Percentiles rank a stretch among this genome's conserved stretches.
phyloP scores from a whole-genome alignment of 768 basidiomycete species.

The Crassisporium funariophilum region DNA sequence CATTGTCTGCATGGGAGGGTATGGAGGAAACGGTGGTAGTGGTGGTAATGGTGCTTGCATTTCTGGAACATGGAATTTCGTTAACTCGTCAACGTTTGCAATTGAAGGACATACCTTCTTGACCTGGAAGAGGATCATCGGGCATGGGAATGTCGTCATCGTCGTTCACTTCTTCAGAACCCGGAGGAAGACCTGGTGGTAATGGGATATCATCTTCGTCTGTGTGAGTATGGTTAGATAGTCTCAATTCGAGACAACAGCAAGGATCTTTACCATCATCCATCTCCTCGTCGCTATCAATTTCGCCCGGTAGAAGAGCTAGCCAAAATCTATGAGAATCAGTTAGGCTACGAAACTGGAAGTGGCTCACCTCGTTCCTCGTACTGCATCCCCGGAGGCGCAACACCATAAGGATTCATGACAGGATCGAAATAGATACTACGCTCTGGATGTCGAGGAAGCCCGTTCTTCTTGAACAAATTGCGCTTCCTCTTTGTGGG shows the following conservation, averaged over 20 bases:
- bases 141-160: conserved; percentile 93
- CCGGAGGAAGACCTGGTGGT: conserved; percentile 68
- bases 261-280: conserved; percentile 35
- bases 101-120: conserved; percentile 20
- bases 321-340: conserved; percentile 4
- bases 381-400: conserved; percentile 98
- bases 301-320: conserved; percentile 67
- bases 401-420: conserved; percentile 91
- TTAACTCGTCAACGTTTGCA: neutral
- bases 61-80: neutral
- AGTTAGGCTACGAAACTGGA: neutral
- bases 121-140: conserved; percentile 68
- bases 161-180: conserved; percentile 49
- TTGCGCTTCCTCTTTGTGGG: conserved; percentile 58
- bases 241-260: neutral
- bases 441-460: conserved; percentile 87
- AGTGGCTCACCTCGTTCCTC: conserved; percentile 74
- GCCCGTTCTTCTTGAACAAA: conserved; percentile 79
- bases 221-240: conserved; percentile 13
- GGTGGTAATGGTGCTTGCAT: conserved; percentile 6
- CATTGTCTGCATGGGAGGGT: conserved; percentile 16
- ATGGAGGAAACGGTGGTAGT: conserved; percentile 19
- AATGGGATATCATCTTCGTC: conserved; percentile 66
- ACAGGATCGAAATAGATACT: conserved; percentile 92
- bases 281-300: conserved; percentile 63